Evolutionary conservation across 257 asterid genomes (phyloP).

Genomic region (Voacanga thouarsii): DNA sequence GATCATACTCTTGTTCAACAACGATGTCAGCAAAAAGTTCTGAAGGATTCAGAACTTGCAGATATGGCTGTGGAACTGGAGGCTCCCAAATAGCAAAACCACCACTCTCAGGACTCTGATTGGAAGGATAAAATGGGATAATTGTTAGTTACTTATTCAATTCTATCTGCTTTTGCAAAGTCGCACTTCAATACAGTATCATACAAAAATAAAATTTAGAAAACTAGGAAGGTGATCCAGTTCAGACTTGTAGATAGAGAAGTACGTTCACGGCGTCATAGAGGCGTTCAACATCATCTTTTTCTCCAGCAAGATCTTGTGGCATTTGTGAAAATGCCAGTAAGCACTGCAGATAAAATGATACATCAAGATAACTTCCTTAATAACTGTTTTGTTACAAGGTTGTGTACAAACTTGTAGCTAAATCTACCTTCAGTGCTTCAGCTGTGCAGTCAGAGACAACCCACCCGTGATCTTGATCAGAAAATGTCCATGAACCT

Average conservation of each 20-base stretch:
- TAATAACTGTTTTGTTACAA: too few relatives aligned
- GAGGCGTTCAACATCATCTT: conserved; percentile 25
- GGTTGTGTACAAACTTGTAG: neutral
- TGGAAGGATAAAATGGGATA: neutral
- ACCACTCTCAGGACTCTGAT: conserved; percentile 33
- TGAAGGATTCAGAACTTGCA: conserved; percentile 73
- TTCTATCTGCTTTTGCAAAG: neutral
- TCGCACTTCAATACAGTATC: neutral
- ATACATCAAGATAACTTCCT: neutral
- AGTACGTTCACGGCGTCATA: conserved; percentile 32
- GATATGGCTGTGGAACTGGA: conserved; percentile 48
- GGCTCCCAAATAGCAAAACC: conserved; percentile 43
- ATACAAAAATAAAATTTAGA: neutral
- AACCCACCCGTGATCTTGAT: conserved; percentile 83
- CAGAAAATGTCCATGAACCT: conserved; percentile 84
- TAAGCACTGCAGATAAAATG: conserved; percentile 34
- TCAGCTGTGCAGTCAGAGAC: conserved; percentile 80
- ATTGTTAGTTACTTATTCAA: neutral
- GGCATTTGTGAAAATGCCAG: conserved; percentile 29
- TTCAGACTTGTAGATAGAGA: conserved; percentile 27
- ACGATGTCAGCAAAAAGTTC: conserved; percentile 76
- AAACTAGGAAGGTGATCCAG: neutral
- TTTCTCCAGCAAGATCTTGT: conserved; percentile 30
- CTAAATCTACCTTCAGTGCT: conserved; percentile 46
- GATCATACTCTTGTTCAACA: conserved; percentile 69